Percentiles rank a stretch among this genome's conserved stretches.
These are phyloP conservation scores for Wallacemonas rigidus DNA, from an alignment of 208 protist species.

Conservation along the genomic window DNA sequence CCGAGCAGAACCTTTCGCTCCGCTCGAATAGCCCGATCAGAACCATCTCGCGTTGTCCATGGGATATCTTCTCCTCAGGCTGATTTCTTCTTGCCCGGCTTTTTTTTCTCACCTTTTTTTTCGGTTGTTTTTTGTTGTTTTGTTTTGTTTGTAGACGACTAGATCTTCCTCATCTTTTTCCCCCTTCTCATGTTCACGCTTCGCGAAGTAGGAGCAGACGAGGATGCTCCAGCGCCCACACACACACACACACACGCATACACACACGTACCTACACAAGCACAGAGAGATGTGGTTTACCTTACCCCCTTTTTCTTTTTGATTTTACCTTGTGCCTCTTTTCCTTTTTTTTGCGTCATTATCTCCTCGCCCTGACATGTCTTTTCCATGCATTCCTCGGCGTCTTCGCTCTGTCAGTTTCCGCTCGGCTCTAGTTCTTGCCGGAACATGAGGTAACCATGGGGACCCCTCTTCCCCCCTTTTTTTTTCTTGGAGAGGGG, in stretches of 20 bases:
- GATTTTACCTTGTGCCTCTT: constrained; percentile 9
- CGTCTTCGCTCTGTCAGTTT: too few relatives aligned
- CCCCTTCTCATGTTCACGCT: neutral
- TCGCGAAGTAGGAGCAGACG: constrained; percentile 1
- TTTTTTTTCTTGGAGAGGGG: constrained; percentile 25
- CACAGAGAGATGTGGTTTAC: neutral
- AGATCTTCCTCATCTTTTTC: constrained; percentile 15
- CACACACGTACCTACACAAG: neutral
- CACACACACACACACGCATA: neutral
- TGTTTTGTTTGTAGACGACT: constrained; percentile 27
- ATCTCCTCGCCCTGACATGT: too few relatives aligned
- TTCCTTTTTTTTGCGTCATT: constrained; percentile 15
- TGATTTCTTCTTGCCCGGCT: neutral
- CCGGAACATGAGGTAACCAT: too few relatives aligned
- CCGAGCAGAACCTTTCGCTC: too few relatives aligned
- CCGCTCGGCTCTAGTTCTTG: too few relatives aligned
- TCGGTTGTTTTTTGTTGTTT: constrained; percentile 12
- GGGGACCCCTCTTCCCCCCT: too few relatives aligned
- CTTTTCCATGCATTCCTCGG: too few relatives aligned
- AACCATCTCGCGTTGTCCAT: too few relatives aligned
- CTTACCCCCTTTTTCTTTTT: neutral
- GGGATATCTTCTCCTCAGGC: neutral
- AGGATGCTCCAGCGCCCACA: neutral
- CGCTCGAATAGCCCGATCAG: too few relatives aligned
- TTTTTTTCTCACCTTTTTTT: constrained; percentile 5